These are phyloP conservation scores for Rostrohypoxylon terebratum DNA, from an alignment of 495 filamentous ascomycete genomes.

Conservation along the genomic window DNA sequence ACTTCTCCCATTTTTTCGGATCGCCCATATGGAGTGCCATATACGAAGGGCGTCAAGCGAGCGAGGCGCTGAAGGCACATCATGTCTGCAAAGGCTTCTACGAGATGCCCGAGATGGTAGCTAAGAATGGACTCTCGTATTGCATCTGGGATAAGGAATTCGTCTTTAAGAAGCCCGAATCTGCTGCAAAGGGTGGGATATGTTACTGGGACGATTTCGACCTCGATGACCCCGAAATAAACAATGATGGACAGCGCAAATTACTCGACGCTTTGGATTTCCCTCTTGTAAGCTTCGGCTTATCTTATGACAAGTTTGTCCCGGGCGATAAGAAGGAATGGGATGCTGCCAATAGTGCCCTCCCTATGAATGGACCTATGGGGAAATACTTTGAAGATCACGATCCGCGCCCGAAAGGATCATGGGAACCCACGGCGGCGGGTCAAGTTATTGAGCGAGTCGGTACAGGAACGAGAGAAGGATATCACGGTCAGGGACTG, in stretches of 20 bases:
- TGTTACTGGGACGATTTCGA: conserved; percentile 57
- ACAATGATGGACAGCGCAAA: conserved; percentile 26
- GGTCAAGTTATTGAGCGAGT: conserved; percentile 39
- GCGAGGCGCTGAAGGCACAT: conserved; percentile 27
- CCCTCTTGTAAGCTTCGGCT: conserved; percentile 37
- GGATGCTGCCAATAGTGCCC: conserved; percentile 15
- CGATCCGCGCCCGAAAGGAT: conserved; percentile 34
- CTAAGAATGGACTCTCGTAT: conserved; percentile 55
- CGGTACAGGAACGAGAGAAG: conserved; percentile 31
- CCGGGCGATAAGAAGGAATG: conserved; percentile 31
- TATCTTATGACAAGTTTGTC: conserved; percentile 37
- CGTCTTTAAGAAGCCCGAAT: conserved; percentile 56
- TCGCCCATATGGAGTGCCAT: conserved; percentile 36
- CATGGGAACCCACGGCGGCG: conserved; percentile 36
- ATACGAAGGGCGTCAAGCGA: conserved; percentile 34
- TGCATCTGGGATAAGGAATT: conserved; percentile 62
- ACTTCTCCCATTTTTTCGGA: conserved; percentile 34
- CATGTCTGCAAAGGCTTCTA: conserved; percentile 34
- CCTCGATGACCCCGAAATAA: conserved; percentile 36
- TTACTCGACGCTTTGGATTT: conserved; percentile 40
- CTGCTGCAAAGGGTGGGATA: conserved; percentile 52
- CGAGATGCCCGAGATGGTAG: conserved; percentile 34
- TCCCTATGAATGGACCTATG: conserved; percentile 30
- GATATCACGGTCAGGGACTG: conserved; percentile 29
- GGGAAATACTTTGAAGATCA: conserved; percentile 28